Conservation (phyloP, 2,329 filamentous ascomycete species). For the Onygena corvina region DNA sequence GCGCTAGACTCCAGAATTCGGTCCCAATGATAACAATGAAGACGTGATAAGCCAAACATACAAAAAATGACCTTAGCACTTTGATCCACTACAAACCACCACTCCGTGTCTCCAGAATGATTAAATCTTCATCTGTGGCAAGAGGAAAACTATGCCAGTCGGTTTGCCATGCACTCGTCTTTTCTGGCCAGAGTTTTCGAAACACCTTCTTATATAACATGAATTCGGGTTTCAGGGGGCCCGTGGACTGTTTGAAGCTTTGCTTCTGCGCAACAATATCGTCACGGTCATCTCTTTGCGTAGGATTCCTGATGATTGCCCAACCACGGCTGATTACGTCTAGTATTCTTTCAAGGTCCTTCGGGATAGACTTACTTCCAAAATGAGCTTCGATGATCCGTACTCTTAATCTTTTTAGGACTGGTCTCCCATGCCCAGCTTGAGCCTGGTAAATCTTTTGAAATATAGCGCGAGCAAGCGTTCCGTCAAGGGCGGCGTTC, state of each 20-base stretch:
- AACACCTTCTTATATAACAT: background rate
- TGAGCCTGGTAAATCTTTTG: conserved; percentile 2
- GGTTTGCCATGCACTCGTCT: background rate
- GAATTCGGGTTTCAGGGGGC: background rate
- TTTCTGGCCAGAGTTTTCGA: background rate
- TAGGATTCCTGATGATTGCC: background rate
- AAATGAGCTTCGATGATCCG: background rate
- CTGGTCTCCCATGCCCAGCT: background rate
- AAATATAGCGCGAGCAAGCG: conserved; percentile 3
- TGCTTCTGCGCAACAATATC: background rate
- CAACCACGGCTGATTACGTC: background rate
- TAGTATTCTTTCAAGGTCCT: background rate
- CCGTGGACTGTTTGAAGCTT: background rate
- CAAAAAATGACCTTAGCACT: too few relatives aligned
- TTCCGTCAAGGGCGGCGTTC: background rate
- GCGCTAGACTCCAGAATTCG: too few relatives aligned
- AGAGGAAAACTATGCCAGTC: conserved; percentile 3
- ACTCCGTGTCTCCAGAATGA: background rate
- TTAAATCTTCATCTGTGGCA: background rate
- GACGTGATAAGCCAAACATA: background rate
- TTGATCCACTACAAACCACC: too few relatives aligned
- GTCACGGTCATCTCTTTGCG: background rate
- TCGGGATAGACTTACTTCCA: background rate
- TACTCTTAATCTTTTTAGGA: background rate
- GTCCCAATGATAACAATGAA: too few relatives aligned